Base-by-base conservation (phyloP, 192 early-diverging fungal species). In the Gryganskiella cystojenkinii region DNA sequence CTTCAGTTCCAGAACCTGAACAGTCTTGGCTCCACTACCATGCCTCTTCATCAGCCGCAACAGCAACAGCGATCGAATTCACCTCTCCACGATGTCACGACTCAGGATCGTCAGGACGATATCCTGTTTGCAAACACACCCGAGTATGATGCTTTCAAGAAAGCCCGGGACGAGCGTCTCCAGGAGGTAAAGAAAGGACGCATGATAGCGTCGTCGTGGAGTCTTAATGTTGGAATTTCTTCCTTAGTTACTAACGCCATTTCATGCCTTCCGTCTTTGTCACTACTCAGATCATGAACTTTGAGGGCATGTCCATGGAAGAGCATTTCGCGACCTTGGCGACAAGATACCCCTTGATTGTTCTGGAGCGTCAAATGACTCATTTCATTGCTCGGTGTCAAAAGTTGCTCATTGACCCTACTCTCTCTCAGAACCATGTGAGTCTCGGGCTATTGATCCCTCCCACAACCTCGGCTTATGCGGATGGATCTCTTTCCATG, bases 401-500 rank as follows among this genome's bases (percentile, higher is more conserved):
- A 44, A 67, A 83, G 40, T 49, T 82, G 13, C 75, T 87, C 51
- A 81, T 79, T n/a, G 67, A 68, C 17, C 85, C 85, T 17, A 71
- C 70, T 17, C 66, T 86, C 22, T 81, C 82, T 37, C 81, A 84
- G 63, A 53, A 43, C 47, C 34, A 34, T 15, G 61, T 20, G 57
- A 75, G 40, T 14, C 71, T 75, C 52, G 63, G 59, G 19, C 37
- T 72, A n/a, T 49, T 76, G 47, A 68, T 76, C 31, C 73, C 73
- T 45, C 65, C 65, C 5, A 63, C 73, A 22, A 76, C 73, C 6
- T 68, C 73, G 13, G 53, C 73, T 0, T 76, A 76, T 42, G 73
- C 73, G 1, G 85, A 86, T 58, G 83, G 83, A 6, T 70, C 85
- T 1, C 61, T 86, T 19, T 81, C 84, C 6, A 86, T 86, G 83